These are phyloP conservation scores for Yarrowia sp. DNA, from an alignment of 805 yeast genomes.

Conservation along the genomic window DNA sequence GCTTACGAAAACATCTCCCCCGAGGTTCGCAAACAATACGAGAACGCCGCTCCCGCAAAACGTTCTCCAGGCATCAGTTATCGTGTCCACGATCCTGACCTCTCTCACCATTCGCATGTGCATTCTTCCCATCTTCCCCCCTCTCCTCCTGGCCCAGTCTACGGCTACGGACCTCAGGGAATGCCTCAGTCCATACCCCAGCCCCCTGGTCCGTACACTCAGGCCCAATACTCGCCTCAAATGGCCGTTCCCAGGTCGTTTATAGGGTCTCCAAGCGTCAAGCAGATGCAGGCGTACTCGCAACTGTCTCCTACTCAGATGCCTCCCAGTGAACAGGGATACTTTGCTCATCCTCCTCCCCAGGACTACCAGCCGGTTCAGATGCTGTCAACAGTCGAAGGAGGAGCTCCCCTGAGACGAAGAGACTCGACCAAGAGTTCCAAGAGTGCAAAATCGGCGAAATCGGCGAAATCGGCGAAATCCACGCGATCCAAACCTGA, in stretches of 20 bases:
- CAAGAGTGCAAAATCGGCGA: conserved; percentile 1
- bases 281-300: not conserved
- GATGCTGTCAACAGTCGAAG: not conserved
- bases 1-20: not conserved
- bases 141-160: not conserved
- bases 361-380: not conserved
- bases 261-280: not conserved
- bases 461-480: not conserved
- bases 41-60: conserved; percentile 18
- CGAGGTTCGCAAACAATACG: conserved; percentile 3
- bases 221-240: conserved; percentile 1
- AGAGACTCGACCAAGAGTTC: not conserved
- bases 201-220: not conserved
- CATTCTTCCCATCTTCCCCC: not conserved
- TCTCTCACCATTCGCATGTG: not conserved
- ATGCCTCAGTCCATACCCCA: not conserved
- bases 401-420: not conserved
- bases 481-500: not conserved
- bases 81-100: not conserved
- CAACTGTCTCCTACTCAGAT: not conserved
- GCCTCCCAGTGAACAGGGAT: not conserved
- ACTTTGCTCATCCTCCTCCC: not conserved
- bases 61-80: not conserved
- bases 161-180: not conserved
- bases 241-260: conserved; percentile 13